Percentiles rank a stretch among this genome's conserved stretches.
phyloP scores from a whole-genome alignment of 1,139 yeast species.

The Suhomyces panamericanus region DNA sequence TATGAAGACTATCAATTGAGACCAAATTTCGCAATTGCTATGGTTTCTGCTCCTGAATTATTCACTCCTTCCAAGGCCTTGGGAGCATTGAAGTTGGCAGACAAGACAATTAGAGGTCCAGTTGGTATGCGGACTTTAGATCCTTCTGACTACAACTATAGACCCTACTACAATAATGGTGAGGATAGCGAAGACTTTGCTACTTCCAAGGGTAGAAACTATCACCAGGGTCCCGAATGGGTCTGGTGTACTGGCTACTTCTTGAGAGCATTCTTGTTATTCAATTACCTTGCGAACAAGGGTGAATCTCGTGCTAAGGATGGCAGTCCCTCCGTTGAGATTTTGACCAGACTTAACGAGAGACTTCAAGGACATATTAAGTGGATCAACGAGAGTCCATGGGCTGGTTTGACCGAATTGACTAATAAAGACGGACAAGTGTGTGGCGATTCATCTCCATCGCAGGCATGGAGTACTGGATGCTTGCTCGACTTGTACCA shows the following conservation, averaged over 20 bases:
- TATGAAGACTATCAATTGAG: constrained; percentile 93
- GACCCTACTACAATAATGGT: constrained; percentile 83
- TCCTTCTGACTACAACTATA: constrained; percentile 86
- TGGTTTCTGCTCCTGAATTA: constrained; percentile 90
- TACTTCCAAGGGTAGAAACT: constrained; percentile 92
- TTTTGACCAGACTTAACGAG: constrained; percentile 43
- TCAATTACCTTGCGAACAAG: constrained; percentile 44
- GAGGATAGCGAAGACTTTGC: constrained; percentile 85
- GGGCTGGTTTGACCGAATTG: constrained; percentile 94
- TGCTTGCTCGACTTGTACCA: constrained; percentile 78
- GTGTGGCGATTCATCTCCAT: constrained; percentile 86
- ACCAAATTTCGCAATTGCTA: constrained; percentile 90
- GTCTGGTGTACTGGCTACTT: constrained; percentile 90
- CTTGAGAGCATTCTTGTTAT: constrained; percentile 67
- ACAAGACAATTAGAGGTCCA: constrained; percentile 75
- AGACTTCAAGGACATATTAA: constrained; percentile 64
- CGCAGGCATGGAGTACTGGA: constrained; percentile 95
- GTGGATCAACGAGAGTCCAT: constrained; percentile 72
- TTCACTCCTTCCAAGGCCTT: constrained; percentile 64
- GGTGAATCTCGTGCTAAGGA: constrained; percentile 21
- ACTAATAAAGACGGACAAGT: constrained; percentile 83
- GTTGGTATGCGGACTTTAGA: constrained; percentile 91
- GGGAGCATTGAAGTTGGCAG: constrained; percentile 69
- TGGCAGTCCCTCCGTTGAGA: constrained; percentile 35
- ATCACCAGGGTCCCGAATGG: constrained; percentile 99